Conservation (phyloP, 2,329 filamentous ascomycete genomes). For the Acrocalymma vagum region DNA sequence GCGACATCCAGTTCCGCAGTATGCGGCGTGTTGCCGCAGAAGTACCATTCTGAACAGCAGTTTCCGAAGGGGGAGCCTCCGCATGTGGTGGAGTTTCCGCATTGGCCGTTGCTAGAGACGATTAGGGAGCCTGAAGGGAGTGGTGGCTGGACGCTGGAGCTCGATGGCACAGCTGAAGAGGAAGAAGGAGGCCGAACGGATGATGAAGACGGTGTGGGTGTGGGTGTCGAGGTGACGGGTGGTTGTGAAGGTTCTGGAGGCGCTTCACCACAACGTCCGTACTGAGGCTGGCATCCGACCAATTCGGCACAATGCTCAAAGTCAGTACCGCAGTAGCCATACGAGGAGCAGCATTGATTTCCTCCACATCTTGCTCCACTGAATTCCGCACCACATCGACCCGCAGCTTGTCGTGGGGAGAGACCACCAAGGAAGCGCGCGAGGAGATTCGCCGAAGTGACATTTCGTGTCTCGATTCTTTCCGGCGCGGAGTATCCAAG, state of each 20-base stretch:
- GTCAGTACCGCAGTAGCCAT: constrained; percentile 35
- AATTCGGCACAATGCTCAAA: constrained; percentile 29
- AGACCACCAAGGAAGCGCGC: constrained; percentile 20
- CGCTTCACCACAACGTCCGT: constrained; percentile 34
- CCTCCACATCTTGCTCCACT: constrained; percentile 23
- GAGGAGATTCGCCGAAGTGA: constrained; percentile 20
- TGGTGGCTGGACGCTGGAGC: constrained; percentile 26
- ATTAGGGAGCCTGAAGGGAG: constrained; percentile 32
- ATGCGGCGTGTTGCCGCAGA: constrained; percentile 29
- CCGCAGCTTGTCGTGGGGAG: constrained; percentile 24
- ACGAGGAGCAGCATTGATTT: constrained; percentile 34
- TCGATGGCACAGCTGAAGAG: constrained; percentile 11
- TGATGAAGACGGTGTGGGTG: constrained; percentile 17
- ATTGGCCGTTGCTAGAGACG: constrained; percentile 34
- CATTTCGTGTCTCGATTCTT: constrained; percentile 17
- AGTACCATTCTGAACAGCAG: constrained; percentile 38
- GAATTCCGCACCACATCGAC: constrained; percentile 34
- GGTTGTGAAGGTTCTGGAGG: constrained; percentile 16
- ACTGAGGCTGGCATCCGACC: constrained; percentile 37
- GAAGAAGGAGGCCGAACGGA: constrained; percentile 11
- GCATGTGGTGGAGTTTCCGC: constrained; percentile 40
- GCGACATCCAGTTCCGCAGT: constrained; percentile 38
- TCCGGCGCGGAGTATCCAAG: constrained; percentile 7
- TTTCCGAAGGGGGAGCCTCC: constrained; percentile 30
- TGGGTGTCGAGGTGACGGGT: constrained; percentile 23